phyloP scores from a whole-genome alignment of 2,329 filamentous ascomycete genomes.

The Ophiostoma angusticollis region DNA sequence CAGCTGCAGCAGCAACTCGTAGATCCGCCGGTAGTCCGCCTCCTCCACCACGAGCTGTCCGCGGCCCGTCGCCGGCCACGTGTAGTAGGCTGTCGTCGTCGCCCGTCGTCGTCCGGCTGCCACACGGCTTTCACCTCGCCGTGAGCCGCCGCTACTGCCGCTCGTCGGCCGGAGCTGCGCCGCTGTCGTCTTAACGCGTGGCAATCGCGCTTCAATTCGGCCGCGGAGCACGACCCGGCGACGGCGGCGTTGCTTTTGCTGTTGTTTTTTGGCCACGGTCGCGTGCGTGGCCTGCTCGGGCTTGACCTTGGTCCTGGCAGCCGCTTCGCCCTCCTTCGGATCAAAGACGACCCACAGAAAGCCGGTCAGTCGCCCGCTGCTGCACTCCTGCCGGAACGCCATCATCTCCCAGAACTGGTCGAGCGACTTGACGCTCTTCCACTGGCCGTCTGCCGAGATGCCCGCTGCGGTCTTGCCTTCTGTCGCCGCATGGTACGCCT shows the following conservation, averaged over 20 bases:
- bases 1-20: constrained; percentile 57
- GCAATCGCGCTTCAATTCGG: constrained; percentile 48
- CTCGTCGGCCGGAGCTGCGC: too few species aligned
- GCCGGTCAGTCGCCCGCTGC: constrained; percentile 78
- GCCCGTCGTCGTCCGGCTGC: constrained; percentile 25
- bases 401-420: constrained; percentile 99
- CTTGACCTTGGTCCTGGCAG: background rate
- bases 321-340: constrained; percentile 20
- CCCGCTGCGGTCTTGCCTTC: background rate
- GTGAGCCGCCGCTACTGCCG: too few species aligned
- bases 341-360: constrained; percentile 91
- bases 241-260: constrained; percentile 35
- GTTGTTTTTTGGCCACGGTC: constrained; percentile 26
- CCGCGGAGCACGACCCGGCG: constrained; percentile 46
- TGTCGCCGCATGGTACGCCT: constrained; percentile 50
- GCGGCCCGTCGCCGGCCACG: constrained; percentile 49
- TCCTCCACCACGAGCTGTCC: constrained; percentile 53
- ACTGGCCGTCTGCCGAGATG: constrained; percentile 44
- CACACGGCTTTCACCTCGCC: too few species aligned
- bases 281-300: background rate
- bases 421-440: constrained; percentile 71
- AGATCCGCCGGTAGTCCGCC: constrained; percentile 51
- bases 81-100: constrained; percentile 47
- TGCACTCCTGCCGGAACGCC: constrained; percentile 92
- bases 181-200: constrained; percentile 50